Base-by-base conservation (phyloP, 345 rosid species). In the Salix exigua region DNA sequence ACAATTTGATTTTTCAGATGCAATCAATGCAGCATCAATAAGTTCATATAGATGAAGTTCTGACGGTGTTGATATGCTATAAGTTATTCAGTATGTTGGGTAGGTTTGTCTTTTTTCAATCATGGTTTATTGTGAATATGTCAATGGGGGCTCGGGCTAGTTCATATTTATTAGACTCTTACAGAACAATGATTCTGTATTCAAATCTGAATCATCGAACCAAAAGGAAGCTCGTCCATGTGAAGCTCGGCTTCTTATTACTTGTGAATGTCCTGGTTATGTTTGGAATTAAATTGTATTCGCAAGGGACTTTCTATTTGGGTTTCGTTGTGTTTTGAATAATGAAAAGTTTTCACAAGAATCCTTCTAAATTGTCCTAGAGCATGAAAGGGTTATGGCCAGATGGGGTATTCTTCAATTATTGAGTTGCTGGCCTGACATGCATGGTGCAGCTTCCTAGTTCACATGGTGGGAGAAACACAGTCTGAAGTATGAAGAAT, bases 11-110 rank as follows among this genome's bases (percentile, higher is more conserved):
- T 53, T 75, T 77, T 75, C 86, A 79, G 80, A 82, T 84, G 87
- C 90, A 84, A 70, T 79, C 89, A 13, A 79, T 82, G 88, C 88
- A 85, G 35, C 86, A 74, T 44, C 89, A 77, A 73, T 86, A 63
- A 82, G 44, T 65, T 67, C 65, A 28, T 46, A 23, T 35, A 18
- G 81, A 68, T 68, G 35, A 48, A 53, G 14, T 37, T 61, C 65
- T 66, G 65, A 67, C 80, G 83, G 76, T 83, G 76, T 51, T 77
- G 66, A 60, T 67, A 6, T 44, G 74, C 71, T 48, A 40, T 60
- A n/a, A 68, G 81, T 40, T 75, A 30, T 19, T 66, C 38, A 17
- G 66, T 58, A 26, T 81, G 48, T 71, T 73, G 79, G 73, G 42
- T 83, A 40, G 5, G 71, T 72, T 70, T 73, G 55, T 65, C 69